These are phyloP conservation scores for Talaromyces sp. DNA, from an alignment of 2,329 filamentous ascomycete genomes.

Conservation along the genomic window DNA sequence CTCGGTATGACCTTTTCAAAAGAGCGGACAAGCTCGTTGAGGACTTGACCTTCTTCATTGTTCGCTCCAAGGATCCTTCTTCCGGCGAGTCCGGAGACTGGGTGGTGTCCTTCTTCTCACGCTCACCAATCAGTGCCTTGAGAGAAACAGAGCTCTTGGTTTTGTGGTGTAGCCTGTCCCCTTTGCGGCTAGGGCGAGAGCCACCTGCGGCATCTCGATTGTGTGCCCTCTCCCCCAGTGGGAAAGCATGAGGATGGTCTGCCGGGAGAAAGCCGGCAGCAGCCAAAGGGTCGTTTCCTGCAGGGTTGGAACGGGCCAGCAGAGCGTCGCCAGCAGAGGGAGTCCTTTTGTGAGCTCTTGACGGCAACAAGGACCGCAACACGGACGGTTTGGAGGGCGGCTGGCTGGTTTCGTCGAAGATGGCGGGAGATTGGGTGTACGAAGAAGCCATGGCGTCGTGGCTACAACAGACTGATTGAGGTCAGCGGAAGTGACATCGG, in stretches of 20 bases:
- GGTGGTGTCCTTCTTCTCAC: slow-evolving; percentile 38
- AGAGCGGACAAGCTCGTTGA: slow-evolving; percentile 74
- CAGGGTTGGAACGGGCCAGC: slow-evolving; percentile 11
- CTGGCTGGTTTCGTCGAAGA: slow-evolving; percentile 33
- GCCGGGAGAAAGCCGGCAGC: slow-evolving; percentile 43
- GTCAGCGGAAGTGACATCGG: neutral
- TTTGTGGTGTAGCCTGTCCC: slow-evolving; percentile 44
- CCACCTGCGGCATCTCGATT: slow-evolving; percentile 28
- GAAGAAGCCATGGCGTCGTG: slow-evolving; percentile 26
- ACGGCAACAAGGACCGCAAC: slow-evolving; percentile 49
- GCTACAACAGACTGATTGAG: neutral
- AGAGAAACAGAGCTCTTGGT: slow-evolving; percentile 50
- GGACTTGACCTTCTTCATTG: slow-evolving; percentile 70
- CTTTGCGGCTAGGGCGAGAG: slow-evolving; percentile 24
- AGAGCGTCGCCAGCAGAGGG: slow-evolving; percentile 33
- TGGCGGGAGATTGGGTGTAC: slow-evolving; percentile 23
- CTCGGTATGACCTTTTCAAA: slow-evolving; percentile 67
- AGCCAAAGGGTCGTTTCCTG: slow-evolving; percentile 19
- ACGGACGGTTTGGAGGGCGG: slow-evolving; percentile 35
- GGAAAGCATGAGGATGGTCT: slow-evolving; percentile 42
- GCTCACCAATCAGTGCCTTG: slow-evolving; percentile 42
- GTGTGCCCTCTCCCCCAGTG: slow-evolving; percentile 33
- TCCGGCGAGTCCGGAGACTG: slow-evolving; percentile 17
- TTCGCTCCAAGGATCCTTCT: slow-evolving; percentile 31
- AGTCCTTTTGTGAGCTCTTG: slow-evolving; percentile 42